These are phyloP conservation scores for Stachybotrys chlorohalonatus DNA, from an alignment of 2,329 filamentous ascomycete genomes.

Conservation along the genomic window DNA sequence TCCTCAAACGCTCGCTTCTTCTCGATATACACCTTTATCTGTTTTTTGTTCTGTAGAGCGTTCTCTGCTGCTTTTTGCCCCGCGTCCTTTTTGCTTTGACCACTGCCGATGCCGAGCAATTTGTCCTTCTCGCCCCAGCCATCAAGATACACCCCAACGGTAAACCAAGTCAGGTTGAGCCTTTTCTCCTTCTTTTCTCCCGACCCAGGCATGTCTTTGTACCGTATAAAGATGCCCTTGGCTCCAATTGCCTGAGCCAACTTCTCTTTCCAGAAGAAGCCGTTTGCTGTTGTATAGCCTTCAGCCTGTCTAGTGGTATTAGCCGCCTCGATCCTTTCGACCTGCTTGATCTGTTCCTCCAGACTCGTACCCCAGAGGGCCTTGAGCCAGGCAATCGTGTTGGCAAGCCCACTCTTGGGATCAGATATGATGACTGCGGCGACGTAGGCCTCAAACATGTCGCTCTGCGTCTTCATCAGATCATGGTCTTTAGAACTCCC, in stretches of 20 bases:
- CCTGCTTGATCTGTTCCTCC: conserved; percentile 38
- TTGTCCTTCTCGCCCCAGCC: conserved; percentile 60
- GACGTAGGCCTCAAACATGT: conserved; percentile 87
- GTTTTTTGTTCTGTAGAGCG: conserved; percentile 57
- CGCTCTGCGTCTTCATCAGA: conserved; percentile 66
- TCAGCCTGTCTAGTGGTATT: background rate
- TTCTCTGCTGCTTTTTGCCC: conserved; percentile 55
- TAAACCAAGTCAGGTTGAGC: conserved; percentile 47
- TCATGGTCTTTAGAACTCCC: conserved; percentile 35
- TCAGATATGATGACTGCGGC: conserved; percentile 68
- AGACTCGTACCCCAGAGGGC: conserved; percentile 64
- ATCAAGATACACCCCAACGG: conserved; percentile 54
- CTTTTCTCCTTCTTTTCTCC: conserved; percentile 44
- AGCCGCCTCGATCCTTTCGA: conserved; percentile 18
- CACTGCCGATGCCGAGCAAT: conserved; percentile 54
- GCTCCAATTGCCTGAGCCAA: conserved; percentile 34
- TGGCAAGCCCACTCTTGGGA: conserved; percentile 48
- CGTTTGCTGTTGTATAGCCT: background rate
- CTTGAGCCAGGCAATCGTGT: conserved; percentile 62
- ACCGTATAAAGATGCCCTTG: conserved; percentile 50
- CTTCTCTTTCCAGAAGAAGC: conserved; percentile 17
- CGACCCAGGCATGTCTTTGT: conserved; percentile 42
- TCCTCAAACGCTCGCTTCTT: conserved; percentile 37
- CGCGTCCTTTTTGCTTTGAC: conserved; percentile 59
- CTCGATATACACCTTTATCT: conserved; percentile 41